Evolutionary conservation across 73 alveolate genomes (phyloP), one percentile per base, ranked within the genome.

Genomic region (Paramecium pentaurelia): DNA sequence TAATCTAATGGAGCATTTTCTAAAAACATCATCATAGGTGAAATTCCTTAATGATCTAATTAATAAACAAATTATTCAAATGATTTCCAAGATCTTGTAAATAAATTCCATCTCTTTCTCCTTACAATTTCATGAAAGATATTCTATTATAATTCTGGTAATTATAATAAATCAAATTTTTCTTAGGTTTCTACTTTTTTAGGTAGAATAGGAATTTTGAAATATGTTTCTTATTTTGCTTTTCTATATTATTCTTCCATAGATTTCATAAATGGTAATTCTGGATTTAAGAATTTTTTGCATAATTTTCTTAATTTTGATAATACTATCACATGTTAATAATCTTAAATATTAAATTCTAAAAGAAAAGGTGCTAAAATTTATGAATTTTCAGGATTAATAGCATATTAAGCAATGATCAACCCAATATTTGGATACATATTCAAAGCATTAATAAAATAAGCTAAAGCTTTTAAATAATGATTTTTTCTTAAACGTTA

Each of bases 81-180:
- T 80, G 45, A 16, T 6, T 37, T 73, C 14, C 20, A 73, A 45
- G 71, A 32, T 80, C 73, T 80, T 10, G 49, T 6, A 47, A 80
- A 80, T 42, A 45, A 22, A 80, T 80, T 80, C 91, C 91, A 80
- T 45, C 91, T 80, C 49, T 80, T 80, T 80, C 91, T 80, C 16
- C 91, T 80, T 10, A 80, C 91, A 42, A 80, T 80, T 7, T 80
- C 91, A 44, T 80, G 91, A 20, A 80, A 80, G 2, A 80, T 80
- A 42, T 80, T 80, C 14, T 42, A 80, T 44, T 80, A 18, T n/a
- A 80, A 49, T 45, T 80, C 45, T 9, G 71, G 77, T 20, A 80
- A 47, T 44, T 25, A 45, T 47, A 80, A 80, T 42, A 45, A 44
- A 16, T 80, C 91, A 25, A 34, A 32, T 22, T 80, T 80, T n/a